Conservation (phyloP, 768 basidiomycete species). For the Daedalea quercina region DNA sequence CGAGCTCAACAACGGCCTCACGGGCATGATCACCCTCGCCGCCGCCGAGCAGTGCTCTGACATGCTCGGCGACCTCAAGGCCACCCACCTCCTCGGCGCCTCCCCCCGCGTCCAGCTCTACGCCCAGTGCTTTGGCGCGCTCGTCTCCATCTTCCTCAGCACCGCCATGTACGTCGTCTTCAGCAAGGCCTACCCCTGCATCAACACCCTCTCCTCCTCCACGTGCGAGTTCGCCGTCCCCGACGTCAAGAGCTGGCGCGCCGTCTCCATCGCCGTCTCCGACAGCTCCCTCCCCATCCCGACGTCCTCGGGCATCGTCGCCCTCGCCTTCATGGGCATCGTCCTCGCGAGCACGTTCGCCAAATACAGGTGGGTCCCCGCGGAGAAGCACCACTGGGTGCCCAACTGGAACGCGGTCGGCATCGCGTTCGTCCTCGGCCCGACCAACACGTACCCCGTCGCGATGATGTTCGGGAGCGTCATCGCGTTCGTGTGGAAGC, state of each 20-base stretch:
- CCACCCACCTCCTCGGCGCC: slow-evolving; percentile 18
- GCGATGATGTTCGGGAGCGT: slow-evolving; percentile 17
- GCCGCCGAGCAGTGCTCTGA: slow-evolving; percentile 18
- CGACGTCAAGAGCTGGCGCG: slow-evolving; percentile 17
- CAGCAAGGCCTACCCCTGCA: slow-evolving; percentile 17
- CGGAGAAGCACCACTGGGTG: slow-evolving; percentile 10
- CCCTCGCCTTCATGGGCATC: slow-evolving; percentile 11
- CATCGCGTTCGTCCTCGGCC: slow-evolving; percentile 17
- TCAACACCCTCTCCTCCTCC: slow-evolving; percentile 14
- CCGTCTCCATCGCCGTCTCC: slow-evolving; percentile 13
- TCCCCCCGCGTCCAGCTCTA: slow-evolving; percentile 21
- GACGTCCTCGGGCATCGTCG: slow-evolving; percentile 10
- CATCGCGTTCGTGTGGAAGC: slow-evolving; percentile 11
- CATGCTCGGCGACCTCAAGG: slow-evolving; percentile 19
- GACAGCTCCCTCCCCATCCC: slow-evolving; percentile 16
- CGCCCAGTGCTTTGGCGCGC: slow-evolving; percentile 18
- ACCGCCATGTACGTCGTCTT: slow-evolving; percentile 18
- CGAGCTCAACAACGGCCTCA: slow-evolving; percentile 16
- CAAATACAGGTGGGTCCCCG: slow-evolving; percentile 13
- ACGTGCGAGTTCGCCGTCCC: slow-evolving; percentile 18
- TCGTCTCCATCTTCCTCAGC: slow-evolving; percentile 21
- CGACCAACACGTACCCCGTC: slow-evolving; percentile 15
- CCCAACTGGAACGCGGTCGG: slow-evolving; percentile 20
- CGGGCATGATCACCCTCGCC: slow-evolving; percentile 18
- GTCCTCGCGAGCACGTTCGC: slow-evolving; percentile 8